Conservation (phyloP, 1,284 basidiomycete species). For the Sanghuangporus sanghuang region DNA sequence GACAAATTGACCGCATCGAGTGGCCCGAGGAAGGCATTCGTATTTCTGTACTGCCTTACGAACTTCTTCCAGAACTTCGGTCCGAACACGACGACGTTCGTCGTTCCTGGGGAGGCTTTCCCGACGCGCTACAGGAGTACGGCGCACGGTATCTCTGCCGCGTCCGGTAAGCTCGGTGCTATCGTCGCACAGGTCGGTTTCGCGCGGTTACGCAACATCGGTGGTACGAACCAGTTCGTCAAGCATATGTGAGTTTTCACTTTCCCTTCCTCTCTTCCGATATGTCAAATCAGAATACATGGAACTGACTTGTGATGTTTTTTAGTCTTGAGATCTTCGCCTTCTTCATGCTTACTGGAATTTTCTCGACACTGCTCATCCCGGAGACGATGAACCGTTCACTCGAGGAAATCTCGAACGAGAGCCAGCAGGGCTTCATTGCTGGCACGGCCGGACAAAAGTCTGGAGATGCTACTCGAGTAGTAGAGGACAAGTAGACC, state of each 20-base stretch:
- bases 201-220: constrained; percentile 42
- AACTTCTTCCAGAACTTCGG: constrained; percentile 57
- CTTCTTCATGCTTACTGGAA: constrained; percentile 56
- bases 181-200: constrained; percentile 65
- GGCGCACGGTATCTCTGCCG: constrained; percentile 68
- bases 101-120: constrained; percentile 70
- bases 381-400: constrained; percentile 55
- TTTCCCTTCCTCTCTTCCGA: neutral
- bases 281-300: neutral
- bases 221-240: constrained; percentile 37
- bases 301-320: constrained; percentile 20
- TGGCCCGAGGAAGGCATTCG: constrained; percentile 41
- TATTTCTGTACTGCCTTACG: constrained; percentile 58
- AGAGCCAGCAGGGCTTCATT: constrained; percentile 46
- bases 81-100: constrained; percentile 70
- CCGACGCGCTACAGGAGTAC: constrained; percentile 72
- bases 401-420: constrained; percentile 54
- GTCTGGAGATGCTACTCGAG: neutral
- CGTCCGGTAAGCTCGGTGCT: constrained; percentile 63
- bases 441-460: constrained; percentile 12
- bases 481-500: neutral
- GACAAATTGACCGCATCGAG: constrained; percentile 41
- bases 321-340: constrained; percentile 42
- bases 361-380: constrained; percentile 54
- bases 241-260: constrained; percentile 30